Conservation (phyloP, 495 filamentous ascomycete genomes). For the Penicillium cosmopolitanum region DNA sequence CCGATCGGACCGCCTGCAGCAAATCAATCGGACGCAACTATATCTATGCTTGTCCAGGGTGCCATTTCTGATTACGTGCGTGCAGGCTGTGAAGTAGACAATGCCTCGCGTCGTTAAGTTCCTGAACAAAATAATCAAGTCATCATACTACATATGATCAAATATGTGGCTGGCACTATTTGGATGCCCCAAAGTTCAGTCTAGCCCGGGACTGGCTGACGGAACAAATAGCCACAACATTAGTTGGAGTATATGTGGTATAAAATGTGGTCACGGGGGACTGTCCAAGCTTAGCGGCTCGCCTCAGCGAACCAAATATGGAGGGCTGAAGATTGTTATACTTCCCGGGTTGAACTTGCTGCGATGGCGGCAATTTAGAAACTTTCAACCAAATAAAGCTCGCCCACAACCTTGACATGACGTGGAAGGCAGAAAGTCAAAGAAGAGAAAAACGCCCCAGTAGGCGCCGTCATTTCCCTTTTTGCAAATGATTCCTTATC, state of each 20-base stretch:
- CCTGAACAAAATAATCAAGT: no score
- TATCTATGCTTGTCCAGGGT: not conserved
- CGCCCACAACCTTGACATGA: constrained; percentile 4
- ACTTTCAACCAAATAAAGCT: not conserved
- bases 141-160: no score
- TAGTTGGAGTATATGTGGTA: not conserved
- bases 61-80: not conserved
- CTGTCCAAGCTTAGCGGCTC: not conserved
- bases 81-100: not conserved
- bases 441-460: not conserved
- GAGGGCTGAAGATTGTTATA: not conserved
- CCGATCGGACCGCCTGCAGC: not conserved
- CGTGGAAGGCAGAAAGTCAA: constrained; percentile 9
- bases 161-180: no score
- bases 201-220: not conserved
- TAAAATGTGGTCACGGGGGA: no score
- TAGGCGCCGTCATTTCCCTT: no score
- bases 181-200: not conserved
- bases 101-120: not conserved
- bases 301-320: not conserved
- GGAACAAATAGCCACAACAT: not conserved
- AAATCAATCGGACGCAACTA: not conserved
- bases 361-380: constrained; percentile 2
- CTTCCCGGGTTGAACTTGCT: not conserved
- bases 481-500: not conserved